Conservation (phyloP, 306 rosid species). For the Cucumis sativus region DNA sequence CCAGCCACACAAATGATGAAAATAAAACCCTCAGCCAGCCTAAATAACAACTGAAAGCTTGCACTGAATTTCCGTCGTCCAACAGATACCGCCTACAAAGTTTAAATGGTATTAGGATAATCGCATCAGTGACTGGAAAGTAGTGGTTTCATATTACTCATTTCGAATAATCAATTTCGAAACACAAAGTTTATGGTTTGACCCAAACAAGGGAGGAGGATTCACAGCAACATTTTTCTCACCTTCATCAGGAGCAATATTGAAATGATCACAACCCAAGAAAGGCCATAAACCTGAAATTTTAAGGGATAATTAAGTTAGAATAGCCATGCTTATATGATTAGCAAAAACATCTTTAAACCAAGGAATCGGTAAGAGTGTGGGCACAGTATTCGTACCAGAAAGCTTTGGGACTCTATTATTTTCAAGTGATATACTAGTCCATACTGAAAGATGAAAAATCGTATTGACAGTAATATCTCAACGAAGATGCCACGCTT, state of each 20-base stretch:
- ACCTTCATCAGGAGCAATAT: conserved; percentile 73
- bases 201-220: not conserved
- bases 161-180: not conserved
- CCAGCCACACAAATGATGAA: conserved; percentile 41
- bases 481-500: conserved; percentile 48
- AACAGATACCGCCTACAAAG: conserved; percentile 51
- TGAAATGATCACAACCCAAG: conserved; percentile 70
- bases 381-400: conserved; percentile 28
- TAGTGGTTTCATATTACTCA: not conserved
- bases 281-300: conserved; percentile 68
- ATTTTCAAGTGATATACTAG: conserved; percentile 79
- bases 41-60: conserved; percentile 66
- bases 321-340: not conserved
- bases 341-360: not conserved
- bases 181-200: not conserved
- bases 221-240: conserved; percentile 4
- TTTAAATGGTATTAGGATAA: not conserved
- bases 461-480: conserved; percentile 79
- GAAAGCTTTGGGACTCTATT: conserved; percentile 41
- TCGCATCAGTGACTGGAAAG: not conserved
- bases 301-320: not conserved
- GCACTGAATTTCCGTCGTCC: conserved; percentile 86
- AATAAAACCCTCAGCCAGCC: conserved; percentile 55
- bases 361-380: not conserved
- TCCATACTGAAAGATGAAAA: conserved; percentile 80